These are phyloP conservation scores for Carnegiea gigantea DNA, from an alignment of 179 eudicot species.

Conservation along the genomic window DNA sequence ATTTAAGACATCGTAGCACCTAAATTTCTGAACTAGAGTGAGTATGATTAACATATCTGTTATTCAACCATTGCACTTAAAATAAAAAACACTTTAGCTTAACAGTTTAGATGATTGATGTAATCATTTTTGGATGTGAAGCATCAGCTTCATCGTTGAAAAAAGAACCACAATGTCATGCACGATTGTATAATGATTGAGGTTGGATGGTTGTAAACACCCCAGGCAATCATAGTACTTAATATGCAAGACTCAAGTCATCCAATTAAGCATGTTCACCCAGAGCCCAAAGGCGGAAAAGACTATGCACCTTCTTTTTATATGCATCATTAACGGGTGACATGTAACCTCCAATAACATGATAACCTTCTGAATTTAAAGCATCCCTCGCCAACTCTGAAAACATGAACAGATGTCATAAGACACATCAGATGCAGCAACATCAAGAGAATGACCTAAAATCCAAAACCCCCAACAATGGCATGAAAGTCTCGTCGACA, in stretches of 20 bases:
- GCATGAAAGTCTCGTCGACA: not conserved
- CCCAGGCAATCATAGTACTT: not conserved
- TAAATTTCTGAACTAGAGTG: not conserved
- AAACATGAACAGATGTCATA: slow-evolving; percentile 21
- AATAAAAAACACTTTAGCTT: not conserved
- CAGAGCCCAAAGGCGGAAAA: not conserved
- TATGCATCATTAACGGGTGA: slow-evolving; percentile 97
- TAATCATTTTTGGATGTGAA: not conserved
- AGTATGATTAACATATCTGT: not conserved
- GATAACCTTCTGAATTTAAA: slow-evolving; percentile 62
- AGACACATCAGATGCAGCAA: not conserved
- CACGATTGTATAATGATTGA: not conserved
- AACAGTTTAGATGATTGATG: not conserved
- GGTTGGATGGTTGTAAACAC: not conserved
- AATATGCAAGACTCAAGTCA: not conserved
- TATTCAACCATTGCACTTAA: not conserved
- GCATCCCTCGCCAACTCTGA: slow-evolving; percentile 92
- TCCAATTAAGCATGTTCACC: not conserved
- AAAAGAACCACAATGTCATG: not conserved
- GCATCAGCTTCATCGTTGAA: not conserved
- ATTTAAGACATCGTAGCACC: too few relatives aligned
- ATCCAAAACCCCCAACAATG: not conserved
- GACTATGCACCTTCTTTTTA: slow-evolving; percentile 59
- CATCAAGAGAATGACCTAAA: not conserved
- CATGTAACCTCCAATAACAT: slow-evolving; percentile 91